Evolutionary conservation across 108 stramenopile genomes (phyloP).

Genomic region (Tribonema minus): DNA sequence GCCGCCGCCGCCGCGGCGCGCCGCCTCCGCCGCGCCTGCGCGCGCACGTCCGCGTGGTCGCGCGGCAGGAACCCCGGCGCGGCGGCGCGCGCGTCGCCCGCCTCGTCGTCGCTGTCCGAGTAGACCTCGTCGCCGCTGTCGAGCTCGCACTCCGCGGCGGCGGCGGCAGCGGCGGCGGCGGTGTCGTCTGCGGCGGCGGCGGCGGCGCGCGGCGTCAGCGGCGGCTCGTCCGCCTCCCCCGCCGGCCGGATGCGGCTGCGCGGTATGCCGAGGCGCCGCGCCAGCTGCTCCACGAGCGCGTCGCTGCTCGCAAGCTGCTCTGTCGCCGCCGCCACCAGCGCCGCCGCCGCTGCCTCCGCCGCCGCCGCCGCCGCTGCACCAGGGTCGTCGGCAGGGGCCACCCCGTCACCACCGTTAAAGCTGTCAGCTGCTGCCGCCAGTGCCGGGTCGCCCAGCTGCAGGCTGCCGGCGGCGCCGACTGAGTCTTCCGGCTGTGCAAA

Average conservation of each 20-base stretch:
- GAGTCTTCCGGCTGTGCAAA: no score
- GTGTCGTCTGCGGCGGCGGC: not conserved
- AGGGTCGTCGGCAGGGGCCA: no score
- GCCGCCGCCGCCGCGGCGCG: no score
- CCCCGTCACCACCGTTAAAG: no score
- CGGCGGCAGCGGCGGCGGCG: not conserved
- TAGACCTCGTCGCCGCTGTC: constrained; percentile 4
- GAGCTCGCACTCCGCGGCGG: not conserved
- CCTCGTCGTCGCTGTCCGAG: constrained; percentile 24
- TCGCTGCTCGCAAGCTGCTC: constrained; percentile 18
- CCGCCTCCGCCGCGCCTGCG: not conserved
- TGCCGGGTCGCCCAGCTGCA: no score
- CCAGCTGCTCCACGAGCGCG: constrained; percentile 9
- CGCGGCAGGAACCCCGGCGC: constrained; percentile 15
- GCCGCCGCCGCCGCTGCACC: no score
- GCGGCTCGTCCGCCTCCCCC: constrained; percentile 19
- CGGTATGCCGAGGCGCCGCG: constrained; percentile 33
- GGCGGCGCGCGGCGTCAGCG: not conserved
- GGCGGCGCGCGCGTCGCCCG: constrained; percentile 4
- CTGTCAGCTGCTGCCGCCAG: no score
- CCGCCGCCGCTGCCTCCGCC: no score
- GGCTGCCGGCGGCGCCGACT: no score
- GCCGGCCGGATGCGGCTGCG: not conserved
- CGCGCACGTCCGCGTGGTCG: constrained; percentile 25
- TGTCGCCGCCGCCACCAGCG: constrained; percentile 1